phyloP scores from a whole-genome alignment of 352 stramenopile genomes.

The Phytophthora kernoviae region DNA sequence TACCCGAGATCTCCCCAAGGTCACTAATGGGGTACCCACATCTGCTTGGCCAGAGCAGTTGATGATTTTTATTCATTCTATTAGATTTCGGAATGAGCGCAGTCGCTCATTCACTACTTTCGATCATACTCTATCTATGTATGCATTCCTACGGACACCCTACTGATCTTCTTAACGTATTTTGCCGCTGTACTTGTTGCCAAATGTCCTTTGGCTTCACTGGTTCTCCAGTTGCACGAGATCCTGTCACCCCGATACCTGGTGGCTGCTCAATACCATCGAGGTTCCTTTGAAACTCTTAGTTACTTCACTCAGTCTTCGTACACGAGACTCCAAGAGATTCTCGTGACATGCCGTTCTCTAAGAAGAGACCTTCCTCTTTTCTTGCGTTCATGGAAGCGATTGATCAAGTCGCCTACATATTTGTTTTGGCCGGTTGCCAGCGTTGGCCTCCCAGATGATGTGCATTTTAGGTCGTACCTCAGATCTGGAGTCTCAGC shows the following conservation, averaged over 20 bases:
- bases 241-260: neutral
- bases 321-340: neutral
- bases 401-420: slow-evolving; percentile 10
- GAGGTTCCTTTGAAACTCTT: neutral
- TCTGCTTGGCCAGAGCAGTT: slow-evolving; percentile 8
- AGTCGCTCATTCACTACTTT: neutral
- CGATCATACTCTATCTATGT: neutral
- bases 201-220: neutral
- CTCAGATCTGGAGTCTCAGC: too few species aligned
- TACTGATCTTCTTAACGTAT: neutral
- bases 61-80: neutral
- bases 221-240: neutral
- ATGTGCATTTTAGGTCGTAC: too few species aligned
- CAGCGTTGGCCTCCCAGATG: too few species aligned
- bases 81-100: slow-evolving; percentile 2
- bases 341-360: slow-evolving; percentile 2
- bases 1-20: slow-evolving; percentile 1
- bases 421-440: too few species aligned
- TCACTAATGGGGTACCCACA: neutral
- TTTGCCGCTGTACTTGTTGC: too few species aligned
- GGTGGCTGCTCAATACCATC: too few species aligned
- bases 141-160: too few species aligned
- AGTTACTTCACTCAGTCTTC: too few species aligned
- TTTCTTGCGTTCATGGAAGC: slow-evolving; percentile 6
- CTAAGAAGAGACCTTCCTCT: neutral